Evolutionary conservation across 306 rosid genomes (phyloP).

Genomic region (Vicia faba): DNA sequence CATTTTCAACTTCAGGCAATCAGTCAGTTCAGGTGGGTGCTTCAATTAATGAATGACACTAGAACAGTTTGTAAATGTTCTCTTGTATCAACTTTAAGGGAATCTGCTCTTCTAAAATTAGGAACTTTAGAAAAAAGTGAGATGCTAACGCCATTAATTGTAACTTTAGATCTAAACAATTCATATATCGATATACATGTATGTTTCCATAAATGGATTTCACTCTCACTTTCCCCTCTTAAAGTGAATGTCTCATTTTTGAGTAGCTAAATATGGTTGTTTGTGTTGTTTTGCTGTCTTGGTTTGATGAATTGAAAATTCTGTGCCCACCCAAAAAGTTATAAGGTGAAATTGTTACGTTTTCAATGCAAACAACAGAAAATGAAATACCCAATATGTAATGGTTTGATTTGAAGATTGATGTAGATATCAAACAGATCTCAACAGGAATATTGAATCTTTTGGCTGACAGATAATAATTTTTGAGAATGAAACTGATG

Average conservation of each 20-base stretch:
- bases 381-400: not conserved
- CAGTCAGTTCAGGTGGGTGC: slow-evolving; percentile 63
- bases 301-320: not conserved
- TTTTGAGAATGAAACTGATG: too few relatives aligned
- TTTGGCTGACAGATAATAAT: not conserved
- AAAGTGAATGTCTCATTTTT: not conserved
- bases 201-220: not conserved
- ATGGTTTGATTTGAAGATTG: slow-evolving; percentile 17
- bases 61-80: too few relatives aligned
- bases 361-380: not conserved
- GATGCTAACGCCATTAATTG: not conserved
- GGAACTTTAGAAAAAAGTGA: not conserved
- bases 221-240: not conserved
- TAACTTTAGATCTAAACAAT: not conserved
- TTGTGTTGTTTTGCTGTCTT: not conserved
- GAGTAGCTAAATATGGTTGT: not conserved
- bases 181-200: not conserved
- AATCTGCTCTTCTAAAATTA: not conserved
- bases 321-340: not conserved
- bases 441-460: not conserved
- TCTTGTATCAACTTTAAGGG: not conserved
- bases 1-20: slow-evolving; percentile 66
- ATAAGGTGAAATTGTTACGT: not conserved
- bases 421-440: not conserved
- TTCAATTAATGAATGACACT: slow-evolving; percentile 22